A percentile compares a stretch with the other conserved stretches of the same genome.
phyloP scores from a whole-genome alignment of 768 basidiomycete genomes.

The Holtermanniella nyarrowii region DNA sequence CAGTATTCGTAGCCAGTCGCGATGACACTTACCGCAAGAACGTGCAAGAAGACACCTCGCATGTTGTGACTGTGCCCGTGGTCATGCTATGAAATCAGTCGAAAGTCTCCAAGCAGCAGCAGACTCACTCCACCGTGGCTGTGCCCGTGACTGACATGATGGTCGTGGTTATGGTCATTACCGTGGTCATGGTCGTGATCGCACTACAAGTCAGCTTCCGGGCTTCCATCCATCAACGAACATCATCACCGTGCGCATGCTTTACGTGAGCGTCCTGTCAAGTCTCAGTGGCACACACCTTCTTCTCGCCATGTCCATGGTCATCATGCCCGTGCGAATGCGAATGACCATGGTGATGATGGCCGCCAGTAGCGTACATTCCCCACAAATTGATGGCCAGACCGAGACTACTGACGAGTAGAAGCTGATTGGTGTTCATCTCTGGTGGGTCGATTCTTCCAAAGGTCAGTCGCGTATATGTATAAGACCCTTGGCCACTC shows the following conservation, averaged over 20 bases:
- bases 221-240: slow-evolving; percentile 2
- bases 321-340: slow-evolving; percentile 33
- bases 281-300: slow-evolving; percentile 12
- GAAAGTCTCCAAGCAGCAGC: neutral
- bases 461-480: neutral
- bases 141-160: slow-evolving; percentile 5
- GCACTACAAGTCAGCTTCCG: slow-evolving; percentile 5
- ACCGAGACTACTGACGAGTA: slow-evolving; percentile 80
- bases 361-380: slow-evolving; percentile 97
- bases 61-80: slow-evolving; percentile 70
- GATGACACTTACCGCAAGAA: slow-evolving; percentile 64
- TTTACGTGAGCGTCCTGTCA: slow-evolving; percentile 3
- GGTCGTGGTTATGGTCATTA: slow-evolving; percentile 9
- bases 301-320: slow-evolving; percentile 32
- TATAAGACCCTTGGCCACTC: slow-evolving; percentile 22
- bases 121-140: slow-evolving; percentile 4
- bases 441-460: slow-evolving; percentile 84
- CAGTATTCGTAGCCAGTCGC: neutral
- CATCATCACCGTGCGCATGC: slow-evolving; percentile 14
- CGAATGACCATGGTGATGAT: slow-evolving; percentile 54
- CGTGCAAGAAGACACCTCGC: slow-evolving; percentile 87
- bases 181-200: slow-evolving; percentile 15
- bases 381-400: slow-evolving; percentile 92
- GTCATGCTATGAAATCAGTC: slow-evolving; percentile 1
- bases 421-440: slow-evolving; percentile 83